phyloP scores from a whole-genome alignment of 2,329 filamentous ascomycete genomes.

The Nothophoma quercina region DNA sequence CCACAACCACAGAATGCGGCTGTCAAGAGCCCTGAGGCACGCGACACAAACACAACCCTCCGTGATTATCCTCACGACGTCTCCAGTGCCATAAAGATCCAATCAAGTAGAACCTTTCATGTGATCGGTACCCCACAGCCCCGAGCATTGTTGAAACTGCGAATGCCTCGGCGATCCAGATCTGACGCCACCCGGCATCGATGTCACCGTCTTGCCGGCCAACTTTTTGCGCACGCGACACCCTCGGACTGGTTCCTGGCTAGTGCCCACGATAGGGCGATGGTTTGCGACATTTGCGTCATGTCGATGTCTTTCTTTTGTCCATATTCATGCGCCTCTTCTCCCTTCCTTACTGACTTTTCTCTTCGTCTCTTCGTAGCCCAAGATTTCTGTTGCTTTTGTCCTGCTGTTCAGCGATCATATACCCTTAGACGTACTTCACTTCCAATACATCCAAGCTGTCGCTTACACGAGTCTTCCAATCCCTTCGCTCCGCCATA shows the following conservation, averaged over 20 bases:
- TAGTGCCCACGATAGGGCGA: slow-evolving; percentile 29
- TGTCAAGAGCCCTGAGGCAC: slow-evolving; percentile 10
- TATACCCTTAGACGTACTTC: neutral
- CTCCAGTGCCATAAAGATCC: neutral
- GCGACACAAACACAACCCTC: slow-evolving; percentile 3
- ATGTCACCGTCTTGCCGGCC: slow-evolving; percentile 28
- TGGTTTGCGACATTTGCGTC: slow-evolving; percentile 33
- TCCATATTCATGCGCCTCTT: slow-evolving; percentile 7
- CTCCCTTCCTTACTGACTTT: neutral
- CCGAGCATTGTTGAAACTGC: slow-evolving; percentile 20
- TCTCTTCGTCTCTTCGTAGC: neutral
- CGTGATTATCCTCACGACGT: neutral
- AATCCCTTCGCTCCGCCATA: slow-evolving; percentile 27
- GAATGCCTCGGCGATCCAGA: slow-evolving; percentile 27
- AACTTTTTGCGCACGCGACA: slow-evolving; percentile 29
- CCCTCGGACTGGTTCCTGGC: slow-evolving; percentile 36
- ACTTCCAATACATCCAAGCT: slow-evolving; percentile 23
- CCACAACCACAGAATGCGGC: slow-evolving; percentile 4
- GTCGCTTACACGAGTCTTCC: slow-evolving; percentile 39
- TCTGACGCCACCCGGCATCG: slow-evolving; percentile 25
- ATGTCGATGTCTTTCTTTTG: slow-evolving; percentile 23
- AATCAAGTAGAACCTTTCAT: too few species aligned
- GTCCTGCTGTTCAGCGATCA: neutral
- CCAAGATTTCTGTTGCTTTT: neutral
- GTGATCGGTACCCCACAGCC: neutral